These are phyloP conservation scores for Tilletia caries DNA, from an alignment of 1,284 basidiomycete genomes.

Conservation along the genomic window DNA sequence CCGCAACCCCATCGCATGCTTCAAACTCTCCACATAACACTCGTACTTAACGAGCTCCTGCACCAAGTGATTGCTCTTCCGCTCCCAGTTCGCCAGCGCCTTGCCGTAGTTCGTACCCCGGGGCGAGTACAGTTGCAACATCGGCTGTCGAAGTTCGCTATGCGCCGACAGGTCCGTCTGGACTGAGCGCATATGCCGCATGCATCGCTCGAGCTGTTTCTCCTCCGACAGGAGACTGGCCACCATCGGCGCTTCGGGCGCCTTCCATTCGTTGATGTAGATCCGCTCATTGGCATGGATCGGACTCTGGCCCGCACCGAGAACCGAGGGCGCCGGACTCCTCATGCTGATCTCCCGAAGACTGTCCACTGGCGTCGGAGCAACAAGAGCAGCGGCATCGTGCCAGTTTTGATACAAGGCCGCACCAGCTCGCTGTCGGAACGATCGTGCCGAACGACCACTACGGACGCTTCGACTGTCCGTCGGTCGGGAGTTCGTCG, in stretches of 20 bases:
- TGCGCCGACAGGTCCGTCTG: slow-evolving; percentile 77
- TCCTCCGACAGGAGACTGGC: slow-evolving; percentile 86
- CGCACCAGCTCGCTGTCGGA: slow-evolving; percentile 13
- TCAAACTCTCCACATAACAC: slow-evolving; percentile 85
- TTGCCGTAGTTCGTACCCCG: slow-evolving; percentile 71
- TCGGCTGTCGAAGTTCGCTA: slow-evolving; percentile 76
- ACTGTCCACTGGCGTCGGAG: slow-evolving; percentile 11
- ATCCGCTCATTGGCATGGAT: slow-evolving; percentile 62
- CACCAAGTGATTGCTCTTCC: slow-evolving; percentile 79
- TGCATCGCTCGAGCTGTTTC: slow-evolving; percentile 60
- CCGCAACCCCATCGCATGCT: slow-evolving; percentile 64
- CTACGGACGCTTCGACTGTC: slow-evolving; percentile 32
- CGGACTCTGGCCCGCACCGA: slow-evolving; percentile 2
- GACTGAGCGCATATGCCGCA: slow-evolving; percentile 57
- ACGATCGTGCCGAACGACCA: slow-evolving; percentile 19
- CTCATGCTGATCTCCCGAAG: neutral
- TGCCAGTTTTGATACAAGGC: slow-evolving; percentile 20
- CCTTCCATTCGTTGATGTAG: slow-evolving; percentile 90
- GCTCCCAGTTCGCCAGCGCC: slow-evolving; percentile 85
- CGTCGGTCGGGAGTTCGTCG: neutral
- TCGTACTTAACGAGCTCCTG: slow-evolving; percentile 93
- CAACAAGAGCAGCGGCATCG: slow-evolving; percentile 14
- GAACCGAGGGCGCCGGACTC: neutral
- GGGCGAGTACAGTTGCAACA: slow-evolving; percentile 73
- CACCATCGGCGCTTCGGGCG: slow-evolving; percentile 76